These are phyloP conservation scores for Blastocrithidia nonstop DNA, from an alignment of 208 protist genomes.

Conservation along the genomic window DNA sequence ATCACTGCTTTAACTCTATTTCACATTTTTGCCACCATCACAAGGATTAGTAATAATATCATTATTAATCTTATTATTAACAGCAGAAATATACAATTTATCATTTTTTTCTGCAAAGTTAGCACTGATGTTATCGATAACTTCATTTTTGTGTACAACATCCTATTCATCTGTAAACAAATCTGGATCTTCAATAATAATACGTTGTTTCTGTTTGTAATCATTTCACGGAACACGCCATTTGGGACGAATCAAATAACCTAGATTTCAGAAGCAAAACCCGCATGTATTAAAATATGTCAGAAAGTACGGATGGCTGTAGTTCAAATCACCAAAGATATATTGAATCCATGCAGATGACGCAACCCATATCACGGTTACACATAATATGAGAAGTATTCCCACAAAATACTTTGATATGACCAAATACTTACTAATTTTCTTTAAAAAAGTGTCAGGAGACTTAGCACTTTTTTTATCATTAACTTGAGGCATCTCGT, in stretches of 20 bases:
- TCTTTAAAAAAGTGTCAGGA: no score
- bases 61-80: no score
- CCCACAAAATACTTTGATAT: constrained; percentile 64
- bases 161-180: constrained; percentile 7
- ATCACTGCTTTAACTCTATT: no score
- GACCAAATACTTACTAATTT: no score
- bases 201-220: constrained; percentile 11
- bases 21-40: no score
- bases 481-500: no score
- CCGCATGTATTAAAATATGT: constrained; percentile 85
- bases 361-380: constrained; percentile 82
- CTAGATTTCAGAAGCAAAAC: constrained; percentile 76
- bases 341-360: constrained; percentile 82
- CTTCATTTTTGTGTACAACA: no score
- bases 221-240: constrained; percentile 53
- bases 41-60: no score
- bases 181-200: constrained; percentile 35
- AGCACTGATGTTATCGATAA: no score
- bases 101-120: no score
- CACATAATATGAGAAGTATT: constrained; percentile 64
- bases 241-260: constrained; percentile 32
- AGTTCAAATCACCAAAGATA: constrained; percentile 72
- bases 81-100: no score
- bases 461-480: no score
- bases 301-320: constrained; percentile 80